Base-by-base conservation (phyloP, 805 yeast species). In the Kluyveromyces nonfermentans region DNA sequence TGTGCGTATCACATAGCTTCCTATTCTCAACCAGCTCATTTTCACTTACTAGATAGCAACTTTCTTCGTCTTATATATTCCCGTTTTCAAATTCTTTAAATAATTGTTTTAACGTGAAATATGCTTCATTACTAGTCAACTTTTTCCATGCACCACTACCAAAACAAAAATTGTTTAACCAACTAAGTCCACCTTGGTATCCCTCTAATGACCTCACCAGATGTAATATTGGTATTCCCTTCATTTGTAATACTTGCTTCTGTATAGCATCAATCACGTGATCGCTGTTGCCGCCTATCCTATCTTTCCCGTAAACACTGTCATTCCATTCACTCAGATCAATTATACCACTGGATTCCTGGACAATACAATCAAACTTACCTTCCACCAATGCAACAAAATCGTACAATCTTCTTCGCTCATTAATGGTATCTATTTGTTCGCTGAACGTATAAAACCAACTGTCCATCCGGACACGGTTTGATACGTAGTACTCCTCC, bases 1-100 rank as follows among this genome's bases (percentile, higher is more conserved):
- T 4, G 80, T 77, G 25, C 85, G 62, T 8, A 78, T 40, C 1
- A 78, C 70, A 68, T 77, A 73, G n/a, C 75, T 65, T n/a, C 66
- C 41, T 2, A 72, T 67, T 25, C 40, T 52, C 8, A 44, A 28
- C 55, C 53, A 55, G 21, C 28, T 33, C 41, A 38, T 38, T 28
- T 31, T 15, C 9, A 19, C 41, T 19, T 17, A 14, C 10, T 31
- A 9, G 31, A 12, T 33, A 16, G 18, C 18, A 10, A 19, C 21
- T 35, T 19, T 17, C 20, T 18, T 16, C 37, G 4, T 4, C 16
- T 14, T 25, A 33, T 40, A 40, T 15, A 34, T 38, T 38, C 34
- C 30, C 41, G 18, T 38, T 38, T 38, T 36, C 36, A 36, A 42
- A 18, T 22, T 42, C 30, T 35, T 35, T 28, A 36, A 36, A 42